Conservation (phyloP, 129 eudicot genomes). For the Apium graveolens region DNA sequence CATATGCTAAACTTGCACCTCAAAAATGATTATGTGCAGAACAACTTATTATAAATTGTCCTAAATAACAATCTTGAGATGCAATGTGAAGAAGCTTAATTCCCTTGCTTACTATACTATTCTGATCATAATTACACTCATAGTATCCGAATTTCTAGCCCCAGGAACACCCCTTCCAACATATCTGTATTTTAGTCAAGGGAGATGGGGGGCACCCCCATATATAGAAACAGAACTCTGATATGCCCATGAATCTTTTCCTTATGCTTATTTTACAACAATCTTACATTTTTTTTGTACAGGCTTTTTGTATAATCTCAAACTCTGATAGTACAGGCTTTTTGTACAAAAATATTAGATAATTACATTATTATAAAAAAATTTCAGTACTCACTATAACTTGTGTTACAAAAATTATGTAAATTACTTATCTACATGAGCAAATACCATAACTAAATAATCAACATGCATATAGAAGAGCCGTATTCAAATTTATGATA, state of each 20-base stretch:
- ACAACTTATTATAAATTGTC: neutral
- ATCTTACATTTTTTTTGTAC: neutral
- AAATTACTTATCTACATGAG: neutral
- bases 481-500: neutral
- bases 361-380: too few species aligned
- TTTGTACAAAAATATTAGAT: too few species aligned
- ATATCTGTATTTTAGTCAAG: neutral
- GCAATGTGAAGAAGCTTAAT: neutral
- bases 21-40: neutral
- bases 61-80: neutral
- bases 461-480: neutral
- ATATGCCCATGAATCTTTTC: neutral
- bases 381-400: too few species aligned
- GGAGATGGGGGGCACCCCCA: neutral
- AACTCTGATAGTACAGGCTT: too few species aligned
- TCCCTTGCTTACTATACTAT: neutral
- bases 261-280: neutral
- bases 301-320: too few species aligned
- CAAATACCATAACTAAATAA: too few species aligned
- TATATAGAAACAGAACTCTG: neutral
- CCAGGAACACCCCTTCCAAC: neutral
- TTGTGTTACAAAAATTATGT: neutral
- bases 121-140: neutral
- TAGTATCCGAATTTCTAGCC: neutral
- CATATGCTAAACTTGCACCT: neutral